phyloP scores from a whole-genome alignment of 1,139 yeast species.

The Geotrichum citri-aurantii region DNA sequence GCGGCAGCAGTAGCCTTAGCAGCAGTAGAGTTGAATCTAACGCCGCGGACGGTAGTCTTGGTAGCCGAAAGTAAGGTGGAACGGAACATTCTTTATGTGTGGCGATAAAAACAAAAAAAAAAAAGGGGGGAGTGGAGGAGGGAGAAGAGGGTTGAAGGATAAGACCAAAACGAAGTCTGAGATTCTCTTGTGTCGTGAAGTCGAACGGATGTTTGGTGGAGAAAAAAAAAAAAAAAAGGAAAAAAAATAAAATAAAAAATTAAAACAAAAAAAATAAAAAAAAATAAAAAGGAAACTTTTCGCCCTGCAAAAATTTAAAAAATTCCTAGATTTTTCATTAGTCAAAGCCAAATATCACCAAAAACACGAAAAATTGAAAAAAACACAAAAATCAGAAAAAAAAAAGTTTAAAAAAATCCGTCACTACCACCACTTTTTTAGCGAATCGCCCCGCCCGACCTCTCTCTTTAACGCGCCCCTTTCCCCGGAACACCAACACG shows the following conservation, averaged over 20 bases:
- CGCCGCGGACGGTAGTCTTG: constrained; percentile 15
- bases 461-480: background rate
- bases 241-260: background rate
- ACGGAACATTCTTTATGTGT: constrained; percentile 15
- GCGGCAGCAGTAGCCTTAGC: constrained; percentile 32
- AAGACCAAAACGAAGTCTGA: background rate
- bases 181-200: background rate
- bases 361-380: too few species aligned
- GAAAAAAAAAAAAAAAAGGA: background rate
- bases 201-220: background rate
- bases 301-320: background rate
- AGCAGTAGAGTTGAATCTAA: constrained; percentile 19
- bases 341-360: background rate
- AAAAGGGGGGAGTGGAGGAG: too few species aligned
- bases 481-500: background rate
- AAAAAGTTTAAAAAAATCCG: background rate
- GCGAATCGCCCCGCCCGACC: too few species aligned
- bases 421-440: constrained; percentile 3
- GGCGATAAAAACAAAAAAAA: too few species aligned
- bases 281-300: background rate
- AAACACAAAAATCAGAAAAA: background rate
- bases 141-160: too few species aligned
- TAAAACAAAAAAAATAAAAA: background rate
- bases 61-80: constrained; percentile 14
- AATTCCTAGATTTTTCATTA: background rate